Conservation (phyloP, 371 early-diverging fungal species). For the Batkoa obscura region DNA sequence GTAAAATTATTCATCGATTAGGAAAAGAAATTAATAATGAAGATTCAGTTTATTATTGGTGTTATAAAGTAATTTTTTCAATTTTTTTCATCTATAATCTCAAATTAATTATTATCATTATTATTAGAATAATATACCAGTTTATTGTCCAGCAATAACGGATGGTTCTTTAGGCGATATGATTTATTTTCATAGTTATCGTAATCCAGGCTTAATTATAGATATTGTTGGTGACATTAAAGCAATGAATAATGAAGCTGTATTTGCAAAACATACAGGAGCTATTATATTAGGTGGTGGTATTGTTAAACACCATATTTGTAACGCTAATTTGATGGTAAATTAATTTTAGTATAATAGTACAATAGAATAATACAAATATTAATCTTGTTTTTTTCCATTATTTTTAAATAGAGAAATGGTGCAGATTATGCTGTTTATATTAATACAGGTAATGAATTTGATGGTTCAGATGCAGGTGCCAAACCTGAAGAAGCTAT, state of each 20-base stretch:
- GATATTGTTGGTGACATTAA: conserved; percentile 95
- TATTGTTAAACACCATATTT: conserved; percentile 97
- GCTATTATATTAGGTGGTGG: conserved; percentile 98
- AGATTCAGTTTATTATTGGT: conserved; percentile 96
- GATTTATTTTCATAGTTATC: conserved; percentile 95
- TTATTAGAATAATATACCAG: conserved; percentile 85
- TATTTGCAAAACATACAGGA: conserved; percentile 90
- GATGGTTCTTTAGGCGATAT: conserved; percentile 99
- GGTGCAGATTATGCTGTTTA: conserved; percentile 98
- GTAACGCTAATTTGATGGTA: conserved; percentile 98
- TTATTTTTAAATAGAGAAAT: conserved; percentile 47
- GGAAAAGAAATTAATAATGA: conserved; percentile 91
- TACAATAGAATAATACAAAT: background rate
- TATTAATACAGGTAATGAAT: conserved; percentile 97
- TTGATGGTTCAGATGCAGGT: conserved; percentile 99
- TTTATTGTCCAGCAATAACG: conserved; percentile 96
- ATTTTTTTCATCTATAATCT: background rate
- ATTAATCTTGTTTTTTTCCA: background rate
- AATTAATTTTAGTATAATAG: background rate
- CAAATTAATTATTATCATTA: conserved; percentile 2
- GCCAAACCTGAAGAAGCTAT: conserved; percentile 98
- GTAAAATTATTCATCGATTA: conserved; percentile 76
- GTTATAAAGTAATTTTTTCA: conserved; percentile 32
- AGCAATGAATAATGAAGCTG: conserved; percentile 82
- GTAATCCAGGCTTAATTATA: conserved; percentile 82